These are phyloP conservation scores for Amanita subjunquillea DNA, from an alignment of 768 basidiomycete species.

Conservation along the genomic window DNA sequence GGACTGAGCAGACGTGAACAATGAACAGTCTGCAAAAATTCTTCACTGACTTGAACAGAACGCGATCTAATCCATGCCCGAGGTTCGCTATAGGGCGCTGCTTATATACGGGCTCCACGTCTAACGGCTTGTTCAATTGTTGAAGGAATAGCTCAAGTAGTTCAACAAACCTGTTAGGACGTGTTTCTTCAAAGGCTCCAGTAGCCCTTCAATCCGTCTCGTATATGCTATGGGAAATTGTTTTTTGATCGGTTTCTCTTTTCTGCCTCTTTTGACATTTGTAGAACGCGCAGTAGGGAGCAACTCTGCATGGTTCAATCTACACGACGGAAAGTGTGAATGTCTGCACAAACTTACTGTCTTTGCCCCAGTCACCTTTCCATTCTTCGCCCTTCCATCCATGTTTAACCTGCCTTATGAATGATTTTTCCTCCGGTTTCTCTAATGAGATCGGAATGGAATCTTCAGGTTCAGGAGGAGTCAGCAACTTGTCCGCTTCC, in stretches of 20 bases:
- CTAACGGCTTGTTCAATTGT: conserved; percentile 16
- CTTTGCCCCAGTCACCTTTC: conserved; percentile 14
- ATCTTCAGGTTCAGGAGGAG: neutral
- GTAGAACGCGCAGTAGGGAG: neutral
- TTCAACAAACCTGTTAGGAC: conserved; percentile 29
- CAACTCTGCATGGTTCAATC: neutral
- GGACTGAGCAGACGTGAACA: conserved; percentile 38
- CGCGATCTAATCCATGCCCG: conserved; percentile 55
- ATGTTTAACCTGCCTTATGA: neutral
- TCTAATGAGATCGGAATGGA: too few species aligned
- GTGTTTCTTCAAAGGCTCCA: conserved; percentile 13
- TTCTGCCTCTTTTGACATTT: neutral
- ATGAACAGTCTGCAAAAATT: neutral
- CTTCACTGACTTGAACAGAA: conserved; percentile 60
- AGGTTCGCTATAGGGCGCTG: conserved; percentile 46
- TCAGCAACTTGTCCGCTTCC: neutral
- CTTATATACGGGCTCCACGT: conserved; percentile 26
- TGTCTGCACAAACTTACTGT: conserved; percentile 10
- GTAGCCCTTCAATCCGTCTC: conserved; percentile 24
- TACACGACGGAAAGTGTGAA: neutral
- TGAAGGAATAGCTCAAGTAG: neutral
- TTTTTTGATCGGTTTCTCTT: neutral
- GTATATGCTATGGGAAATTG: conserved; percentile 11
- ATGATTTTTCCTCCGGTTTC: neutral
- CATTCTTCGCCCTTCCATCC: neutral